phyloP scores from a whole-genome alignment of 1,139 yeast species.

The Yamadazyma jaroonii region DNA sequence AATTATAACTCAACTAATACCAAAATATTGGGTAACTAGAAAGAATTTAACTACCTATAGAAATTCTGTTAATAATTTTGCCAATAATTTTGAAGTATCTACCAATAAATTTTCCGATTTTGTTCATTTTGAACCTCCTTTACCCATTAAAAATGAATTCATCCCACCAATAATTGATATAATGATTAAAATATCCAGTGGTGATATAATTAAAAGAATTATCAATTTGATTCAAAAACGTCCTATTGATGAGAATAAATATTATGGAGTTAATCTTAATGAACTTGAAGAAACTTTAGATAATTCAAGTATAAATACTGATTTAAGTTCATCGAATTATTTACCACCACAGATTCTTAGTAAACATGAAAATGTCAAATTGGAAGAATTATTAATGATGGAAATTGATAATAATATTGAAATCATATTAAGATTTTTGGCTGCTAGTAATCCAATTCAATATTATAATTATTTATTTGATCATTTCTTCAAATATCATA shows the following conservation, averaged over 20 bases:
- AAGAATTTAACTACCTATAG: slow-evolving; percentile 7
- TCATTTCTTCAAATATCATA: slow-evolving; percentile 34
- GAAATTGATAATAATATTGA: slow-evolving; percentile 16
- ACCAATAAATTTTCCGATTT: slow-evolving; percentile 20
- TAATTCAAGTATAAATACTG: background rate
- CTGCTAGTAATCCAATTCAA: slow-evolving; percentile 55
- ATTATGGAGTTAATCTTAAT: slow-evolving; percentile 3
- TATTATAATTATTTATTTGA: slow-evolving; percentile 40
- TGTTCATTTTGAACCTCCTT: slow-evolving; percentile 23
- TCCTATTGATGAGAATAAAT: slow-evolving; percentile 14
- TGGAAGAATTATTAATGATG: slow-evolving; percentile 5
- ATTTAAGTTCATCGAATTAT: background rate
- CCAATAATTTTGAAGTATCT: slow-evolving; percentile 17
- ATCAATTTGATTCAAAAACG: slow-evolving; percentile 20
- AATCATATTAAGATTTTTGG: slow-evolving; percentile 40
- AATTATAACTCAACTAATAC: slow-evolving; percentile 29
- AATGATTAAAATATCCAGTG: slow-evolving; percentile 20
- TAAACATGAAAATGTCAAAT: background rate
- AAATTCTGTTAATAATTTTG: slow-evolving; percentile 12
- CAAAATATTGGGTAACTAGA: slow-evolving; percentile 27
- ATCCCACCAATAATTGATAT: slow-evolving; percentile 19
- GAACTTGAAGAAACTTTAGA: background rate
- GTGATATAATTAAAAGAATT: slow-evolving; percentile 20
- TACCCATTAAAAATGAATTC: slow-evolving; percentile 14
- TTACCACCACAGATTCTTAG: background rate